Percentiles rank a stretch among this genome's conserved stretches.
These are phyloP conservation scores for Peterozyma toletana DNA, from an alignment of 805 yeast species.

Conservation along the genomic window DNA sequence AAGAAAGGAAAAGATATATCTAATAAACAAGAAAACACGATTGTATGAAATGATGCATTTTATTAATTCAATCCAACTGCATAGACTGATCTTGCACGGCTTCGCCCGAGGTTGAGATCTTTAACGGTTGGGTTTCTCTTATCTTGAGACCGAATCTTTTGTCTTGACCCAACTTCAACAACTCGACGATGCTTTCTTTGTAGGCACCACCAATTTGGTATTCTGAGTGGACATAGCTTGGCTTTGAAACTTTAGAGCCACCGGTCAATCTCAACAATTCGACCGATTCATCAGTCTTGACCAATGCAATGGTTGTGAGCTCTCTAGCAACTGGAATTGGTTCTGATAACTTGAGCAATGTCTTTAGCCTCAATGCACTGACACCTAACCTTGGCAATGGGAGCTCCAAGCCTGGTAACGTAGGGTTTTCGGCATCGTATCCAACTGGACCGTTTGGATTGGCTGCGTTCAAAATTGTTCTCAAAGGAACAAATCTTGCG, in stretches of 20 bases:
- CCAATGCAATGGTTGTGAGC: slow-evolving; percentile 63
- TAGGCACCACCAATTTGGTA: slow-evolving; percentile 49
- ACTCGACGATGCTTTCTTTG: slow-evolving; percentile 39
- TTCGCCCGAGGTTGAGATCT: too few relatives aligned
- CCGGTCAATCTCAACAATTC: slow-evolving; percentile 80
- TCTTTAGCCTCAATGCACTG: slow-evolving; percentile 58
- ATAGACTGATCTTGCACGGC: not conserved
- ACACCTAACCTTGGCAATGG: slow-evolving; percentile 72
- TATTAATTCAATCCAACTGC: slow-evolving; percentile 10
- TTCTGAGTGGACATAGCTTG: slow-evolving; percentile 85
- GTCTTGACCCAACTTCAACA: slow-evolving; percentile 57
- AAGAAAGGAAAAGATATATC: not conserved
- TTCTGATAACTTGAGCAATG: slow-evolving; percentile 49
- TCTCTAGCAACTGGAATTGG: slow-evolving; percentile 68
- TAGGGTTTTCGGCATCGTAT: slow-evolving; percentile 56
- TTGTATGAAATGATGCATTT: not conserved
- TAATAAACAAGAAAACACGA: not conserved
- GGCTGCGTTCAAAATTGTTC: slow-evolving; percentile 50
- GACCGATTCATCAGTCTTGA: slow-evolving; percentile 28
- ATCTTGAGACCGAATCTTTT: slow-evolving; percentile 61
- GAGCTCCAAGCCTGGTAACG: slow-evolving; percentile 64
- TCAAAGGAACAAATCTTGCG: slow-evolving; percentile 69
- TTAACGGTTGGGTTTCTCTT: slow-evolving; percentile 54
- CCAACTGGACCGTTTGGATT: slow-evolving; percentile 66
- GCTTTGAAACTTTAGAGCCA: slow-evolving; percentile 57